A percentile compares a stretch with the other conserved stretches of the same genome.
These are phyloP conservation scores for Yamagishiella unicocca DNA, from an alignment of 139 green algal species.

Conservation along the genomic window DNA sequence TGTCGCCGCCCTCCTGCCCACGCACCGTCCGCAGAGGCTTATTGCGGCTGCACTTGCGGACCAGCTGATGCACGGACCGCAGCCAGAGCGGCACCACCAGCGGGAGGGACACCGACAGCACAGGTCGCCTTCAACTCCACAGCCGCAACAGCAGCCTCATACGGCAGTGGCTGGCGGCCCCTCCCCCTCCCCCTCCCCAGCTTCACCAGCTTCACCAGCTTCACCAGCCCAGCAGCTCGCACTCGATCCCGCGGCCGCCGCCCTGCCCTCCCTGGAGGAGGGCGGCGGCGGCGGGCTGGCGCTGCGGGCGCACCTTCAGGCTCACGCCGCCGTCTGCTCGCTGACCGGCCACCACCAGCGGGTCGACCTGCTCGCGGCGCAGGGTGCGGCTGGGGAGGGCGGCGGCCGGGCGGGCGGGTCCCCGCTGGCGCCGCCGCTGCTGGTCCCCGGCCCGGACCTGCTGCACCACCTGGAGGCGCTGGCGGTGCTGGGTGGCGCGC, in stretches of 20 bases:
- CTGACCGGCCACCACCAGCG: slow-evolving; percentile 13
- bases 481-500: slow-evolving; percentile 19
- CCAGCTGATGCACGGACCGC: slow-evolving; percentile 25
- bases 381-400: neutral
- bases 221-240: neutral
- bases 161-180: no score
- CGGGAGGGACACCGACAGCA: neutral
- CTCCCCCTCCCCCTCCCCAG: neutral
- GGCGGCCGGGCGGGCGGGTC: no score
- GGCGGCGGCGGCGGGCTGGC: neutral
- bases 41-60: slow-evolving; percentile 22
- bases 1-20: no score
- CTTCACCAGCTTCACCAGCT: neutral
- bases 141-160: neutral
- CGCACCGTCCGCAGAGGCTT: neutral
- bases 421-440: slow-evolving; percentile 13
- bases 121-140: neutral
- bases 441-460: slow-evolving; percentile 11
- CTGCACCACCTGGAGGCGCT: slow-evolving; percentile 33
- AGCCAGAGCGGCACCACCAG: neutral
- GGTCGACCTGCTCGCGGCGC: neutral
- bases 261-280: neutral
- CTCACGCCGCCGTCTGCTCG: neutral
- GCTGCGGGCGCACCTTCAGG: neutral
- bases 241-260: neutral